Percentiles rank a stretch among this genome's conserved stretches.
Conservation (phyloP, 2,329 filamentous ascomycete genomes). For the Microdochium bolleyi region DNA sequence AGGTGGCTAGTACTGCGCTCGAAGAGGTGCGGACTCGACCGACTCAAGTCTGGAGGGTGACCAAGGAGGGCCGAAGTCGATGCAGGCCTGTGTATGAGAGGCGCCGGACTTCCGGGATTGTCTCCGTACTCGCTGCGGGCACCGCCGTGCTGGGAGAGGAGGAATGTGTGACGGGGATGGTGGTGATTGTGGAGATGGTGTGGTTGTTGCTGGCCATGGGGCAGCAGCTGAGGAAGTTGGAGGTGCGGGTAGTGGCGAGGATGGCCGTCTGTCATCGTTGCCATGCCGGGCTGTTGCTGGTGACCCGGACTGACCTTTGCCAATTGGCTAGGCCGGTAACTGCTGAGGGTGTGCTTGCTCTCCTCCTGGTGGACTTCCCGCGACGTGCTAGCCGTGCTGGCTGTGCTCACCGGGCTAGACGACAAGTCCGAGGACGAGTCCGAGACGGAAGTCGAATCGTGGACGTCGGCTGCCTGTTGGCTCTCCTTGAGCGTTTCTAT, state of each 20-base stretch:
- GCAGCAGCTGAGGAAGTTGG: not conserved
- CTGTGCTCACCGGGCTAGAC: not conserved
- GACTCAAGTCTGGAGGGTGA: not conserved
- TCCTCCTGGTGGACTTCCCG: constrained; percentile 5
- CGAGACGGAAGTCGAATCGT: not conserved
- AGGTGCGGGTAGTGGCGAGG: not conserved
- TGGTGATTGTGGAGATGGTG: not conserved
- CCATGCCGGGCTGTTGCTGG: not conserved
- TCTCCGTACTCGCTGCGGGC: not conserved
- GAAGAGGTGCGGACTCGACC: not conserved
- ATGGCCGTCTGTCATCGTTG: not conserved
- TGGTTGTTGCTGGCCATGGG: not conserved
- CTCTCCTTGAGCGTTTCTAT: not conserved
- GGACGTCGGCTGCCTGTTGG: not conserved
- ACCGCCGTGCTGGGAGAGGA: not conserved
- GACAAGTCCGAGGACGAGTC: not conserved
- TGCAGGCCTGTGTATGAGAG: not conserved
- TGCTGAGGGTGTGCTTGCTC: constrained; percentile 3
- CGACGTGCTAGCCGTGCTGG: not conserved
- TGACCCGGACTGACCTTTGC: not conserved
- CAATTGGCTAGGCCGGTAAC: not conserved
- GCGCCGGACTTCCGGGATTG: not conserved
- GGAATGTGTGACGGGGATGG: not conserved
- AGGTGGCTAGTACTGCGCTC: not conserved
- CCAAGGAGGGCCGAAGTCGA: not conserved